Conservation (phyloP, 2,329 filamentous ascomycete species). For the Pseudogymnoascus sp. region DNA sequence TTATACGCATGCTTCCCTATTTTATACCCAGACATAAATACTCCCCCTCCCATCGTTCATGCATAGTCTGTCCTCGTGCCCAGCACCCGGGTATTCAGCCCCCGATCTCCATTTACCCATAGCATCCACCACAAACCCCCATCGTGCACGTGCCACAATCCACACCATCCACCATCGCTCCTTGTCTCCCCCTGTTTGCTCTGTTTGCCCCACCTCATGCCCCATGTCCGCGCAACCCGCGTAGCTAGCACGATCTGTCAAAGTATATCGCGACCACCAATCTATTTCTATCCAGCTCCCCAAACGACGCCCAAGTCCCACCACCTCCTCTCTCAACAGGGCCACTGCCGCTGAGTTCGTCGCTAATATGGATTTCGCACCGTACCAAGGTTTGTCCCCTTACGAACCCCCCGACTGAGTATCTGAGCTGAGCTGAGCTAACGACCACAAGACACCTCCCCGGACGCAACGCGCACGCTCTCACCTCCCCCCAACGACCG, state of each 20-base stretch:
- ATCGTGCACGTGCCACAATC: neutral
- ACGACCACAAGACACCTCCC: constrained; percentile 54
- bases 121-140: neutral
- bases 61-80: neutral
- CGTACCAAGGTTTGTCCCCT: constrained; percentile 56
- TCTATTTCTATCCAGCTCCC: neutral
- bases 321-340: neutral
- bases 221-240: constrained; percentile 4
- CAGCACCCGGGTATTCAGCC: neutral
- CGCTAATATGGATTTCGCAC: constrained; percentile 77
- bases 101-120: neutral
- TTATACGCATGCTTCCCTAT: neutral
- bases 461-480: constrained; percentile 72
- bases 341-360: neutral
- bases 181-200: neutral
- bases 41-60: neutral
- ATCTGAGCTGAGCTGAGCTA: neutral
- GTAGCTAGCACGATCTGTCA: constrained; percentile 1
- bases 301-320: neutral
- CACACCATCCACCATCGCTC: neutral
- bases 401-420: neutral
- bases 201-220: neutral
- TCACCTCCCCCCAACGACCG: constrained; percentile 50
- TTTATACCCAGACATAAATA: neutral
- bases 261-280: constrained; percentile 5